Percentiles rank a stretch among this genome's conserved stretches.
phyloP scores from a whole-genome alignment of 2,329 filamentous ascomycete genomes.

The Xylariaceae sp. region DNA sequence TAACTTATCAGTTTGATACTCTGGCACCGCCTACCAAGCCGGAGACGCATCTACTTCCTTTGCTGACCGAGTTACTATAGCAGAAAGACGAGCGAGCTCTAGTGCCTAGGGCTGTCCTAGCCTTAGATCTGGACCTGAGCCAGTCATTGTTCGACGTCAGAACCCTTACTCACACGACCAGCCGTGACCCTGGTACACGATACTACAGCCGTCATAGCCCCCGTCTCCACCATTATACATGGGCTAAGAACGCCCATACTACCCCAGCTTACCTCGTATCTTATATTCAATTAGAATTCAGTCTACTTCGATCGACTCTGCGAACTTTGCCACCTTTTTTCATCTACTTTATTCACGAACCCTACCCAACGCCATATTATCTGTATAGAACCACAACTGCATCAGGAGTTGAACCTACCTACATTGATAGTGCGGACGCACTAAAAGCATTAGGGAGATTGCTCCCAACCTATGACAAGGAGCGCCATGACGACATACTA shows the following conservation, averaged over 20 bases:
- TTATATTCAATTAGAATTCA: not conserved
- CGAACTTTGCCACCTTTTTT: not conserved
- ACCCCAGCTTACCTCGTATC: not conserved
- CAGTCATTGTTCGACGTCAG: conserved; percentile 2
- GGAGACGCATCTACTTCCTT: not conserved
- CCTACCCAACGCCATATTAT: not conserved
- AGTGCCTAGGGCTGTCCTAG: not conserved
- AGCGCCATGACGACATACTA: conserved; percentile 11
- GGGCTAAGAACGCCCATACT: not conserved
- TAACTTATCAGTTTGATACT: not conserved
- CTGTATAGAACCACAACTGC: not conserved
- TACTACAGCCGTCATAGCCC: not conserved
- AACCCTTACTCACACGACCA: no score
- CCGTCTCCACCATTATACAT: not conserved
- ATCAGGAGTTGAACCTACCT: not conserved
- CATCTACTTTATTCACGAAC: not conserved
- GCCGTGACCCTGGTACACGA: no score
- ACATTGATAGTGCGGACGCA: not conserved
- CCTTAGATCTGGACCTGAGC: not conserved
- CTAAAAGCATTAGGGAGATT: conserved; percentile 17
- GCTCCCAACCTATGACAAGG: conserved; percentile 14
- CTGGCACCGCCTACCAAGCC: not conserved
- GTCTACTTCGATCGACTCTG: not conserved
- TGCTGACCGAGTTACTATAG: conserved; percentile 10
- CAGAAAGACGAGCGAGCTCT: not conserved